A percentile compares a stretch with the other conserved stretches of the same genome.
These are phyloP conservation scores for Tylopilus orsonianus DNA, from an alignment of 1,284 basidiomycete genomes.

Conservation along the genomic window DNA sequence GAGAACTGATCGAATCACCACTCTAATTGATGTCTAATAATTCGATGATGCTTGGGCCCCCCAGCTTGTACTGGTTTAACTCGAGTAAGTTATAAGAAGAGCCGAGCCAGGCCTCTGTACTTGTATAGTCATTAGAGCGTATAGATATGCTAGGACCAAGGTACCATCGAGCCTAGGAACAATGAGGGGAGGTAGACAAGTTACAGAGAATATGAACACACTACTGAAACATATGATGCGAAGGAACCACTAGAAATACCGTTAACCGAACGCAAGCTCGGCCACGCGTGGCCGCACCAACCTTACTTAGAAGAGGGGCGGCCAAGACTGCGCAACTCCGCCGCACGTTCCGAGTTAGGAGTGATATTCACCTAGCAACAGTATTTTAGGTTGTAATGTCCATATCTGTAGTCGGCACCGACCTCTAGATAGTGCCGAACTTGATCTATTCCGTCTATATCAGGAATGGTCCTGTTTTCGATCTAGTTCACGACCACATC, in stretches of 20 bases:
- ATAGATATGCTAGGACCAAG: constrained; percentile 9
- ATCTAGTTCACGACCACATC: constrained; percentile 14
- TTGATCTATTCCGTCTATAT: no score
- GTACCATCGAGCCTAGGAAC: constrained; percentile 8
- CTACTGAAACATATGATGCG: constrained; percentile 7
- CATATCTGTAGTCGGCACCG: background rate
- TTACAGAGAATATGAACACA: background rate
- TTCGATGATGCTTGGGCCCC: no score
- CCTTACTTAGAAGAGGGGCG: no score
- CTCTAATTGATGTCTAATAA: no score
- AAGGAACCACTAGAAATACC: constrained; percentile 6
- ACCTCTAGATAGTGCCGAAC: constrained; percentile 16
- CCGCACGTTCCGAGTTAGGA: constrained; percentile 20
- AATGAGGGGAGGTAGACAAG: background rate
- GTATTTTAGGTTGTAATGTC: background rate
- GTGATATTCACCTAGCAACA: constrained; percentile 8
- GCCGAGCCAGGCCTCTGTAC: constrained; percentile 10
- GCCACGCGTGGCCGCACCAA: no score
- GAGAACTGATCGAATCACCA: no score
- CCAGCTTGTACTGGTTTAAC: constrained; percentile 14
- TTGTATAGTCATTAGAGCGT: background rate
- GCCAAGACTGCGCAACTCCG: no score
- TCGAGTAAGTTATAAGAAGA: constrained; percentile 7
- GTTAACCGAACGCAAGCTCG: constrained; percentile 6
- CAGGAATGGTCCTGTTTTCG: no score